Base-by-base conservation (phyloP, 208 protist species). In the Leishmania tropica region DNA sequence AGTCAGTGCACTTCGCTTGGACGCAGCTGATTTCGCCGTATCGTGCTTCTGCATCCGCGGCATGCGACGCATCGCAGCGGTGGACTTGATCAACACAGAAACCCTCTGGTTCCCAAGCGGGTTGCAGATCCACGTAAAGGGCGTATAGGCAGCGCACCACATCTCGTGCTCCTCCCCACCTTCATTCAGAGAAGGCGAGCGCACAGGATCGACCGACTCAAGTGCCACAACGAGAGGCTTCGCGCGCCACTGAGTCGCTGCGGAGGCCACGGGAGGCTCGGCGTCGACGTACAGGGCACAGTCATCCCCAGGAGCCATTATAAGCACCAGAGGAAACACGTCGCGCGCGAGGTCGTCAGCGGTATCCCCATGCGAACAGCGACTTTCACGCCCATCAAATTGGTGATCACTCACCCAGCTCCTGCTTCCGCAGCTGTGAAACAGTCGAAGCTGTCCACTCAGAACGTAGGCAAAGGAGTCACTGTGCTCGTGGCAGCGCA, bases 101-200 rank as follows among this genome's bases (percentile, higher is more conserved):
- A 51, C 58, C 24, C 75, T 62, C 75, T 76, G 8, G 58, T 86
- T 89, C 8, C 85, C 85, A 0, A 81, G 68, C 17, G 85, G 83
- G 62, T 78, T 83, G n/a, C 75, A 81, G 5, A 89, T 17, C 86
- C 86, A 89, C 35, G 80, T 80, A 73, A 89, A 89, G 0, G 80
- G 62, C 3, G 86, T 80, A 64, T 89, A 89, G 15, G 65, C 72
- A 15, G 79, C 85, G n/a, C 56, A 71, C 85, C 85, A 89, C 21
- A 62, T 28, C 40, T 68, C 31, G 8, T n/a, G 13, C 0, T 76
- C 42, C 17, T 56, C 53, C n/a, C 48, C 80, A 13, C 17, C 53
- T 78, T 70, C n/a, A 21, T 64, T 35, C 8, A 3, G 31, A 28
- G 31, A 37, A 19, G 31, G 47, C 28, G 7, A 42, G 24, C 7